Evolutionary conservation across 768 basidiomycete genomes (phyloP), one percentile per base, ranked within the genome.

Genomic region (Boletales sp.): DNA sequence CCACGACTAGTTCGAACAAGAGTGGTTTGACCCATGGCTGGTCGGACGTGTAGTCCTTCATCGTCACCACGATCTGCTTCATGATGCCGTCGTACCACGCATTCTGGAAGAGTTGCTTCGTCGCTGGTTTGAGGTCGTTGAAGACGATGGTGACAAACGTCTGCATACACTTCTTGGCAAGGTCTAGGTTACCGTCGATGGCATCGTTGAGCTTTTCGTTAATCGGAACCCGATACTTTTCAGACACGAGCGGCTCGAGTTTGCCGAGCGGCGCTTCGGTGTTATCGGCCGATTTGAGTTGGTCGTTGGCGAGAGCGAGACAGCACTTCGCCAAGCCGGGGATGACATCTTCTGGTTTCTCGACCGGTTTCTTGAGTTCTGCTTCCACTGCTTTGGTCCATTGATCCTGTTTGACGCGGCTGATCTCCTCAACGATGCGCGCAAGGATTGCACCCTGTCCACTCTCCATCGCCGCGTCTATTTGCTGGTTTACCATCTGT

Each of bases 401-500:
- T 63, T 88, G 85, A 12, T 83, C 82, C 66, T 98, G 96, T 25
- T 88, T 96, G 37, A 93, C 88, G 33, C 91, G 84, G 58, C 87
- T 87, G 54, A 81, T 79, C 67, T 98, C 96, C 52, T 83, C 81
- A 35, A 98, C 83, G 49, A 96, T 94, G 10, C 88, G 84, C 15
- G 93, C 84, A 32, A 99, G 80, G 54, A 98, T 95, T 1, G 87
- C 83, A 31, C 93, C 94, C 66, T 98, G 96, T 7, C 91, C 90
- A 58, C 94, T 98, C 67, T 98, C 96, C 55, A 88, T 86, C 9
- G 94, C 94, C 14, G 93, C 78, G 62, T 98, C 95, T 50, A 93
- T 80, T 68, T 97, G 95, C 69, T 95, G 92, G 68, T 94, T 98
- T 59, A 97, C 87, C 87, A 98, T 94, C 70, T 96, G 90, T 78